Evolutionary conservation across 2,329 filamentous ascomycete genomes (phyloP).

Genomic region (Colletotrichum falcatum): DNA sequence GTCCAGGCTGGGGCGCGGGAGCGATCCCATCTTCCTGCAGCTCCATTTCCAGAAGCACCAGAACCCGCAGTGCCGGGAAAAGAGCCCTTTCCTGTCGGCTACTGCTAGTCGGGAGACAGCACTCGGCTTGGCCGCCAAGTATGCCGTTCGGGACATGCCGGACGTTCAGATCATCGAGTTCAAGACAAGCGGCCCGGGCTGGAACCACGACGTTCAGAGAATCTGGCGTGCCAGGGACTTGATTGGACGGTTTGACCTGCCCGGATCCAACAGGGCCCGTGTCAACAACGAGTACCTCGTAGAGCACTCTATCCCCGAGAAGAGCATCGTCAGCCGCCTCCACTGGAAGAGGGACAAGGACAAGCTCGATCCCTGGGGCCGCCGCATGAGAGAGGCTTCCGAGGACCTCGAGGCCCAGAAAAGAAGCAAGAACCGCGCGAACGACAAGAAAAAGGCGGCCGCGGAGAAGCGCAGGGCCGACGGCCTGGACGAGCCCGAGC

Average conservation of each 20-base stretch:
- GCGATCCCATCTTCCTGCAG: slow-evolving; percentile 17
- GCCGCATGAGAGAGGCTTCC: not conserved
- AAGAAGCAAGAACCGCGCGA: not conserved
- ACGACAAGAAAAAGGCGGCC: not conserved
- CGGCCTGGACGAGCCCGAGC: not conserved
- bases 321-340: not conserved
- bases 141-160: not conserved
- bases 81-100: slow-evolving; percentile 16
- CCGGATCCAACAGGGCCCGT: not conserved
- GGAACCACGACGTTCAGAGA: slow-evolving; percentile 1
- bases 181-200: not conserved
- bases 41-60: slow-evolving; percentile 8
- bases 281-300: slow-evolving; percentile 15
- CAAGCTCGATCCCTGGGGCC: not conserved
- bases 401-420: not conserved
- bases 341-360: not conserved
- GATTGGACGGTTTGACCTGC: not conserved
- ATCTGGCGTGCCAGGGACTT: not conserved
- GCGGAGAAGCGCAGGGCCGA: not conserved
- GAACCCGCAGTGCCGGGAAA: not conserved
- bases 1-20: not conserved
- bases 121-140: not conserved
- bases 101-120: not conserved
- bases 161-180: not conserved
- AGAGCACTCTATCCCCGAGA: slow-evolving; percentile 7